phyloP scores from a whole-genome alignment of 768 basidiomycete genomes.

The Vararia minispora region DNA sequence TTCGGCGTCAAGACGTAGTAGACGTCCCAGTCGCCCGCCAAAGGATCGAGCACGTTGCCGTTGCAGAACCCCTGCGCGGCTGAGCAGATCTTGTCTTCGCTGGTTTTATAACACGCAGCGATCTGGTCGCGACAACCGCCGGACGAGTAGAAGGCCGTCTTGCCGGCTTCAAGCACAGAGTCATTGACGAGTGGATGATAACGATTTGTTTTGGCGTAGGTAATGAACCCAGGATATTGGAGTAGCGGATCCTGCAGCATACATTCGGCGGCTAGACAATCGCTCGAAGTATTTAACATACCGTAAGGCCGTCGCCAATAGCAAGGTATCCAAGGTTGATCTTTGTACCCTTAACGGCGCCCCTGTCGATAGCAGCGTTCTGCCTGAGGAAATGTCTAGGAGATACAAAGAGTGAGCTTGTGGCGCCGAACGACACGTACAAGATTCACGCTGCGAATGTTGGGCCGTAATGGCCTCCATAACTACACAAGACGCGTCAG shows the following conservation, averaged over 20 bases:
- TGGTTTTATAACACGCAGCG: conserved; percentile 30
- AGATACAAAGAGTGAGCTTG: background rate
- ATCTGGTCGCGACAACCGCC: conserved; percentile 34
- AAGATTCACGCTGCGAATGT: conserved; percentile 10
- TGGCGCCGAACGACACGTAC: background rate
- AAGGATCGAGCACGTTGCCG: conserved; percentile 30
- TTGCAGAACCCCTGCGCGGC: conserved; percentile 40
- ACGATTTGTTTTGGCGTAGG: conserved; percentile 34
- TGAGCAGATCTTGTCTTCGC: conserved; percentile 35
- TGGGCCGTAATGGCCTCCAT: conserved; percentile 18
- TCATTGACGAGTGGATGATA: conserved; percentile 2
- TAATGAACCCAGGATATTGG: conserved; percentile 41
- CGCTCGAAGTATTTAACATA: conserved; percentile 17
- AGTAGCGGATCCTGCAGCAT: conserved; percentile 17
- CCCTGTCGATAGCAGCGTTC: conserved; percentile 36
- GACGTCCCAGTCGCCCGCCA: conserved; percentile 37
- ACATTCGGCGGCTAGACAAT: too few species aligned
- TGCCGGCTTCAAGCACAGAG: conserved; percentile 1
- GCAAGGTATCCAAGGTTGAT: conserved; percentile 41
- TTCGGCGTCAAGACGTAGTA: conserved; percentile 27
- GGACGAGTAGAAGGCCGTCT: background rate
- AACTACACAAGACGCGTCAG: conserved; percentile 17
- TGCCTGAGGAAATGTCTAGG: conserved; percentile 32
- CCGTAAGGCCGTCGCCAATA: conserved; percentile 40
- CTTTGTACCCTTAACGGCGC: conserved; percentile 26